These are phyloP conservation scores for Xylariomycetidae sp. DNA, from an alignment of 2,329 filamentous ascomycete species.

Conservation along the genomic window DNA sequence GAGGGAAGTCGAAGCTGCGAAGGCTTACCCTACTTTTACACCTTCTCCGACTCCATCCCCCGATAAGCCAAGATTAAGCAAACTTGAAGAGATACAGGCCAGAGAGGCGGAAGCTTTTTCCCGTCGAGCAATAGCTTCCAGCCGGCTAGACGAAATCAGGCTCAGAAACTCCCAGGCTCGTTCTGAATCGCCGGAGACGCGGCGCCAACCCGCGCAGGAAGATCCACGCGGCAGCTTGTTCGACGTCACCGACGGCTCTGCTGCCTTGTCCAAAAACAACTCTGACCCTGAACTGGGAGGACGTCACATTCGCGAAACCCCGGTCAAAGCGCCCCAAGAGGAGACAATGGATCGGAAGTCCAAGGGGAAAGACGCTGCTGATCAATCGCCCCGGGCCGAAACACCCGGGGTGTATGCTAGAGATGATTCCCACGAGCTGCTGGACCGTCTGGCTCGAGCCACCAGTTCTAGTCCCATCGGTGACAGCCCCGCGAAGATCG, in stretches of 20 bases:
- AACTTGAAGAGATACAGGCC: slow-evolving; percentile 42
- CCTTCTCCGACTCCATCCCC: no score
- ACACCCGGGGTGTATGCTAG: slow-evolving; percentile 15
- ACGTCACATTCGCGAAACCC: slow-evolving; percentile 6
- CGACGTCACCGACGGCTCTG: slow-evolving; percentile 2
- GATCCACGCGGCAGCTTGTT: slow-evolving; percentile 7
- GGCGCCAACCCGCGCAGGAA: slow-evolving; percentile 25
- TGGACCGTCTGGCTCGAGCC: slow-evolving; percentile 43
- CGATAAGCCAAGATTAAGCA: slow-evolving; percentile 30
- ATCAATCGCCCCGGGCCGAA: not conserved
- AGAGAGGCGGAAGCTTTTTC: slow-evolving; percentile 39
- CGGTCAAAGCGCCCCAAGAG: slow-evolving; percentile 3
- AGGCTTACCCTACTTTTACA: no score
- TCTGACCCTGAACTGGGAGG: slow-evolving; percentile 5
- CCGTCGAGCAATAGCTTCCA: slow-evolving; percentile 40
- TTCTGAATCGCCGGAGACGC: slow-evolving; percentile 36
- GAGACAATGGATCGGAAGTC: not conserved
- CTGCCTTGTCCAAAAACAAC: slow-evolving; percentile 2
- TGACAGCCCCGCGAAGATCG: slow-evolving; percentile 13
- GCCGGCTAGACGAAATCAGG: slow-evolving; percentile 46
- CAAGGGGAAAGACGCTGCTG: not conserved
- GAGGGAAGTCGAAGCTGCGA: slow-evolving; percentile 27
- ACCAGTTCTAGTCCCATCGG: slow-evolving; percentile 38
- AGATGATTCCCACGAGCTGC: slow-evolving; percentile 41
- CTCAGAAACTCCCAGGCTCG: slow-evolving; percentile 39